A percentile compares a stretch with the other conserved stretches of the same genome.
phyloP scores from a whole-genome alignment of 805 yeast genomes.

The Barnettozyma wickerhamii region DNA sequence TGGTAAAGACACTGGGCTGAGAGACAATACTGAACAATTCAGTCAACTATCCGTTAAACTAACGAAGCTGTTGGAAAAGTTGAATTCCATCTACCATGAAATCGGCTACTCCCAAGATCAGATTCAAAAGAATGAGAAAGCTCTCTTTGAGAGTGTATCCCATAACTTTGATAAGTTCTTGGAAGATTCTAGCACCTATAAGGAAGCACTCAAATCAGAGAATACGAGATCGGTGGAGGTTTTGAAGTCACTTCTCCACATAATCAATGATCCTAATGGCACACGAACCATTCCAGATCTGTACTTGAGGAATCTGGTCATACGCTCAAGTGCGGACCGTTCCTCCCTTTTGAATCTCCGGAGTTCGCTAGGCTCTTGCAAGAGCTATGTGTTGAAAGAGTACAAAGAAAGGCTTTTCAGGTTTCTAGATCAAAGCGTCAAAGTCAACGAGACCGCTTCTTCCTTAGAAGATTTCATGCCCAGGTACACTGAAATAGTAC shows the following conservation, averaged over 20 bases:
- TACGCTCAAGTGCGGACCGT: conserved; percentile 19
- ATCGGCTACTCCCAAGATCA: conserved; percentile 54
- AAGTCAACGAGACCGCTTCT: conserved; percentile 4
- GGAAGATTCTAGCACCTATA: conserved; percentile 33
- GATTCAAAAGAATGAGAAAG: conserved; percentile 43
- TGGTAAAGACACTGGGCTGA: conserved; percentile 1
- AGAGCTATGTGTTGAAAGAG: conserved; percentile 27
- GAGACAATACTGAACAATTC: conserved; percentile 11
- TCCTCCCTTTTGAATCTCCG: conserved; percentile 31
- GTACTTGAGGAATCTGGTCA: conserved; percentile 34
- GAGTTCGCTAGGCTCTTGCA: conserved; percentile 29
- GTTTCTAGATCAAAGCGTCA: conserved; percentile 16
- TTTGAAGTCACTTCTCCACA: conserved; percentile 28
- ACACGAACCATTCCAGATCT: conserved; percentile 37
- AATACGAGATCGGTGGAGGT: conserved; percentile 26
- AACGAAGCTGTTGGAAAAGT: conserved; percentile 28
- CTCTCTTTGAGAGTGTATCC: conserved; percentile 45
- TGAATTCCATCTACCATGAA: conserved; percentile 43
- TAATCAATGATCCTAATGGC: conserved; percentile 34
- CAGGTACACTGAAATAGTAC: conserved; percentile 11
- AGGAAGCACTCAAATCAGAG: conserved; percentile 26
- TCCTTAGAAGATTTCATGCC: conserved; percentile 12
- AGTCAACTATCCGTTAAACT: conserved; percentile 17
- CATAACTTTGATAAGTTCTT: conserved; percentile 42
- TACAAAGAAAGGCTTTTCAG: conserved; percentile 27